Evolutionary conservation across 163 green algal genomes (phyloP), one percentile per base, ranked within the genome.

Genomic region (Chlorella variabilis): DNA sequence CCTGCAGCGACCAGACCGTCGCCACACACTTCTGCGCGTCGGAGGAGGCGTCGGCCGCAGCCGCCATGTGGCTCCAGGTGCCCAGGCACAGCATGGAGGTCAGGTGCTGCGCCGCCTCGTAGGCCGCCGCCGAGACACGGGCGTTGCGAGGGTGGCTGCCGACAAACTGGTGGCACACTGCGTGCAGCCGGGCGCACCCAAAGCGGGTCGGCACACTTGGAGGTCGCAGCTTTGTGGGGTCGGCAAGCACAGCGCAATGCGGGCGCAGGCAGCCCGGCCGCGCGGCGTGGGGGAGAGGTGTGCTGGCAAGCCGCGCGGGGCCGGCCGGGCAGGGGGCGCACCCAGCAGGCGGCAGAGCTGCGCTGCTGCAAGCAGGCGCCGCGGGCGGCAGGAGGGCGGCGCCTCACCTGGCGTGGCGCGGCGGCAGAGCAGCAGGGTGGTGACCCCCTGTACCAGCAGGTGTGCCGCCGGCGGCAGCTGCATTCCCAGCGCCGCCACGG

Each of bases 161-260:
- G 15, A 62, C 20, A n/a, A 62, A 62, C 54, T 62, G 54, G 54
- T n/a, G 54, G 54, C 54, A 62, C 54, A 62, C 54, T 62, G 54
- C 54, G 25, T 8, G 15, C 7, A 9, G 4, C 9, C 15, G 5
- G 54, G 54, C 18, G 23, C 23, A 15, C 9, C 15, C 18, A 15
- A 9, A 62, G 18, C 9, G 54, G 45, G 45, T 54, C 11, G 45
- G 45, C 45, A 54, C 45, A 54, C 15, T 54, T 54, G 11, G 45
- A 54, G 45, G 11, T 54, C 11, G 11, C 45, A 54, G 54, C 54
- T 9, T 29, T 9, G 18, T 29, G 54, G 54, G 54, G 54, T n/a
- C 15, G 23, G 54, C 54, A 54, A 23, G 45, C 15, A 54, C 11
- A 15, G 54, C 54, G 15, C 54, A 9, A 27, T 9, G 23, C 13